Evolutionary conservation across 2,329 filamentous ascomycete species (phyloP).

Genomic region (Ophiostoma ips): DNA sequence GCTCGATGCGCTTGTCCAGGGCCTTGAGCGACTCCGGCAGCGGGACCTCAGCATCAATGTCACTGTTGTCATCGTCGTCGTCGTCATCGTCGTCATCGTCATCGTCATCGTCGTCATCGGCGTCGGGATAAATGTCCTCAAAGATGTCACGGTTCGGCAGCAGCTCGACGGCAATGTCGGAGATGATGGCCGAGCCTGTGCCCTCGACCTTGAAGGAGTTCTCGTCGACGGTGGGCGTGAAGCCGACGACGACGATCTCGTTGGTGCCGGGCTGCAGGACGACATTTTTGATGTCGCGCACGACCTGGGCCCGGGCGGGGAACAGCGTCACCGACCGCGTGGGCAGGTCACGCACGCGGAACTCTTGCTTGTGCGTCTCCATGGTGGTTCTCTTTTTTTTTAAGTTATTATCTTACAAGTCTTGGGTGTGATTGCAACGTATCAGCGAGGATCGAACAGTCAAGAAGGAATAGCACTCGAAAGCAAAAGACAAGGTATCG

Average conservation of each 20-base stretch:
- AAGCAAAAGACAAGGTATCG: too few relatives aligned
- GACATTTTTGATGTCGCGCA: conserved; percentile 44
- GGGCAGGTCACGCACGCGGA: conserved; percentile 39
- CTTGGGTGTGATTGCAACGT: too few relatives aligned
- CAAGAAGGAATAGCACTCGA: too few relatives aligned
- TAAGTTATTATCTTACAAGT: too few relatives aligned
- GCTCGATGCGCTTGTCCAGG: conserved; percentile 20
- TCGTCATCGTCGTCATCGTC: conserved; percentile 17
- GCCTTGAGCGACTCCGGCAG: conserved; percentile 18
- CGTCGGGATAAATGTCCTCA: conserved; percentile 38
- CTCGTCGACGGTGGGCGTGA: conserved; percentile 38
- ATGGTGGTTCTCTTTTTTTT: conserved; percentile 15
- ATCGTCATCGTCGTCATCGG: conserved; percentile 22
- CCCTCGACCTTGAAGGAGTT: conserved; percentile 47
- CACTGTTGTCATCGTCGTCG: conserved; percentile 17
- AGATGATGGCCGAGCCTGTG: conserved; percentile 42
- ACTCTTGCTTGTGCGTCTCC: conserved; percentile 33
- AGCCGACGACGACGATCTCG: conserved; percentile 39
- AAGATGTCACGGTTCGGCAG: conserved; percentile 41
- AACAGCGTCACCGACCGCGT: conserved; percentile 52
- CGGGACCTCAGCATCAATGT: too few relatives aligned
- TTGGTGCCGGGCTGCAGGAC: conserved; percentile 39
- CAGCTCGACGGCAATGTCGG: conserved; percentile 47
- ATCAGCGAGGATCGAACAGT: too few relatives aligned
- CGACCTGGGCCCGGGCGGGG: conserved; percentile 44